Conservation (phyloP, 2,329 filamentous ascomycete genomes). For the Calonectria montana region DNA sequence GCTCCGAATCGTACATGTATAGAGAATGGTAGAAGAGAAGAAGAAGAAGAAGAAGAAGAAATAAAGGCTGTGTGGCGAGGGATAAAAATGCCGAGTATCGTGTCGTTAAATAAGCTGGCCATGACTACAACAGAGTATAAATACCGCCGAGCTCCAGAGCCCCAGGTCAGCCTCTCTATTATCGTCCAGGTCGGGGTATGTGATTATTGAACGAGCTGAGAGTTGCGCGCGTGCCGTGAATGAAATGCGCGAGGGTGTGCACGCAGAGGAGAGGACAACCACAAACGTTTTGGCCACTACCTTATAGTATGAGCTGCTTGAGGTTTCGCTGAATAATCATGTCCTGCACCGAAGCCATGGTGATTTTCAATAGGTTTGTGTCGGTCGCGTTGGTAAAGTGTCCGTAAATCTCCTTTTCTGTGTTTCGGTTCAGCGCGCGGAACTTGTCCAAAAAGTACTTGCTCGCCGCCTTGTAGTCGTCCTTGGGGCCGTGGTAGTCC, state of each 20-base stretch:
- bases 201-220: not conserved
- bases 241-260: not conserved
- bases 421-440: conserved; percentile 77
- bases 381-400: conserved; percentile 73
- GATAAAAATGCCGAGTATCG: not conserved
- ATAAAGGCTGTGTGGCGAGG: not conserved
- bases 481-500: conserved; percentile 78
- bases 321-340: conserved; percentile 89
- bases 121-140: not conserved
- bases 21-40: not conserved
- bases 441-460: conserved; percentile 89
- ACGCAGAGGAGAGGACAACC: not conserved
- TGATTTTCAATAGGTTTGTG: conserved; percentile 84
- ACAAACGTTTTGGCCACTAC: conserved; percentile 2
- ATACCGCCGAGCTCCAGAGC: conserved; percentile 12
- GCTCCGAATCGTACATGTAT: conserved; percentile 16
- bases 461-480: conserved; percentile 79
- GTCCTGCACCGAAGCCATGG: conserved; percentile 87
- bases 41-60: not conserved
- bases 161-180: conserved; percentile 3
- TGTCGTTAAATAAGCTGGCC: not conserved
- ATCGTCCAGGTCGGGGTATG: not conserved
- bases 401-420: conserved; percentile 72
- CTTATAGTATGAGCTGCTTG: conserved; percentile 74
- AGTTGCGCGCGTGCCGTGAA: not conserved